These are phyloP conservation scores for Pholiota conissans DNA, from an alignment of 768 basidiomycete species.

Conservation along the genomic window DNA sequence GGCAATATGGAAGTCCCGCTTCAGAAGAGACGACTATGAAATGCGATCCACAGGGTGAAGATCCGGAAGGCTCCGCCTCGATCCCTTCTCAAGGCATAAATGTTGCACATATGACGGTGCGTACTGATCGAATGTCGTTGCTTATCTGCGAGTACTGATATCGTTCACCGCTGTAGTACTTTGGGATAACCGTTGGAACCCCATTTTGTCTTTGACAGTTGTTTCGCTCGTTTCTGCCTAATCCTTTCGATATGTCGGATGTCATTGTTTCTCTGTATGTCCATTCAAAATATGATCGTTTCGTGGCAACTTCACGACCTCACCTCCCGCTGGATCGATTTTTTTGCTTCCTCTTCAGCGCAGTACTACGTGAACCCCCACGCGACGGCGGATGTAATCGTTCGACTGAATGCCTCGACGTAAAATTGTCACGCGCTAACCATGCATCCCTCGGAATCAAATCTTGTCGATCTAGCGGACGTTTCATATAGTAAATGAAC, in stretches of 20 bases:
- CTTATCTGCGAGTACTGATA: no score
- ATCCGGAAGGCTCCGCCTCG: conserved; percentile 46
- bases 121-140: conserved; percentile 9
- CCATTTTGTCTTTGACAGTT: neutral
- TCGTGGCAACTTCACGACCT: no score
- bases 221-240: neutral
- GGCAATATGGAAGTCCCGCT: conserved; percentile 44
- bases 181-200: neutral
- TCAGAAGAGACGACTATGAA: conserved; percentile 39
- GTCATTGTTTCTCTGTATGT: no score
- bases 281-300: no score
- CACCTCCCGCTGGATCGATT: no score
- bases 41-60: conserved; percentile 49
- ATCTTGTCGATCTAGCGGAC: neutral
- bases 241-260: neutral
- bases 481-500: neutral
- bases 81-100: conserved; percentile 47
- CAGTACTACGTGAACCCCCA: no score
- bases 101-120: conserved; percentile 43
- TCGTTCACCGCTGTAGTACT: no score
- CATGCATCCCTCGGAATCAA: neutral
- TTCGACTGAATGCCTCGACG: neutral
- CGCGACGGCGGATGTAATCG: neutral
- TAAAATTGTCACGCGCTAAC: neutral
- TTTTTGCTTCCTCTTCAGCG: no score